Evolutionary conservation across 2,329 filamentous ascomycete genomes (phyloP).

Genomic region (Ceratocystis destructans): DNA sequence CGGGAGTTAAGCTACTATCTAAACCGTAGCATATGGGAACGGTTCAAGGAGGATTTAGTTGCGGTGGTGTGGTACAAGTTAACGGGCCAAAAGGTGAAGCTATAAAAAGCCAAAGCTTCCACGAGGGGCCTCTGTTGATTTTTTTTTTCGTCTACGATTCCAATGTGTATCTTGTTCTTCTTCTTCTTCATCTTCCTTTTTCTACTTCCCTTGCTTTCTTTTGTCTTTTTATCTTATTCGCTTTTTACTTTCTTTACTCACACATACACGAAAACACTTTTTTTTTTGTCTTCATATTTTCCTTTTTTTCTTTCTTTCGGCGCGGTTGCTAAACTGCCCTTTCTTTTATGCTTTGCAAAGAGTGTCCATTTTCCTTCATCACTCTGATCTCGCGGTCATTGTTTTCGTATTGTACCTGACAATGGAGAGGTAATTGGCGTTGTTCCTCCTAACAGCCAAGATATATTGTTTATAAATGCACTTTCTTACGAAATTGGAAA

Average conservation of each 20-base stretch:
- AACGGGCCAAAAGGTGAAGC: slow-evolving; percentile 46
- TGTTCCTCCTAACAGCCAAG: no score
- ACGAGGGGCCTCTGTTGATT: background rate
- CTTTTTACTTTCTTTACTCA: slow-evolving; percentile 5
- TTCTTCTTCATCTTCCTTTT: slow-evolving; percentile 8
- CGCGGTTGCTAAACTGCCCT: background rate
- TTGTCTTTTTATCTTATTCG: background rate
- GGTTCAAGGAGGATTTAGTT: slow-evolving; percentile 53
- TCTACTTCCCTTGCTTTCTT: slow-evolving; percentile 1
- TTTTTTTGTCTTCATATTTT: background rate
- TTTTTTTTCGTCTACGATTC: slow-evolving; percentile 18
- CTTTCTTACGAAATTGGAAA: no score
- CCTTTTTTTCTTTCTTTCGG: background rate
- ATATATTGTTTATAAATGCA: no score
- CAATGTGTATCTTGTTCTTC: slow-evolving; percentile 17
- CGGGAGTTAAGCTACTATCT: slow-evolving; percentile 80
- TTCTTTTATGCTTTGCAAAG: slow-evolving; percentile 7
- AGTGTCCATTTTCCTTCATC: background rate
- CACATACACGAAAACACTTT: slow-evolving; percentile 1
- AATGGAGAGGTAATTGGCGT: no score
- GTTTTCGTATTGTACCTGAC: background rate
- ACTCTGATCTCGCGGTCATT: background rate
- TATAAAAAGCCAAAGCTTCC: slow-evolving; percentile 27
- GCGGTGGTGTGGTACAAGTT: slow-evolving; percentile 49
- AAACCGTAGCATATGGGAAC: slow-evolving; percentile 72